Percentiles rank a stretch among this genome's conserved stretches.
Conservation (phyloP, 371 early-diverging fungal species). For the Mortierella sp. region DNA sequence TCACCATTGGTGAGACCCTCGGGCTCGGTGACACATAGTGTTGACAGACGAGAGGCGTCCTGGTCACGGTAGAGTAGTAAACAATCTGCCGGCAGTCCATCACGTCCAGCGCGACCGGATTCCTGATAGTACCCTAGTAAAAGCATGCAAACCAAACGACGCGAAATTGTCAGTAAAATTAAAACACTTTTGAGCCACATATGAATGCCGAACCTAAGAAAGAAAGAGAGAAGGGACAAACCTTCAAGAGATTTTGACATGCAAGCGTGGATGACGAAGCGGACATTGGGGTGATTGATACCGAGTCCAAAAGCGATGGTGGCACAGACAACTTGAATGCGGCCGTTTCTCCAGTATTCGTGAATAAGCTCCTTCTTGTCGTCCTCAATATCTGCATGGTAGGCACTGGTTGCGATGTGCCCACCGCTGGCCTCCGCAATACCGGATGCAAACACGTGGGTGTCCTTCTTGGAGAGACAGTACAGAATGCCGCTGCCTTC, state of each 20-base stretch:
- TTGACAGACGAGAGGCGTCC: constrained; percentile 74
- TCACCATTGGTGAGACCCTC: constrained; percentile 71
- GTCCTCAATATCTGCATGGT: constrained; percentile 88
- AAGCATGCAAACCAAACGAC: background rate
- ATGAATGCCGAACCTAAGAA: background rate
- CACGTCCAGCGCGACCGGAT: constrained; percentile 92
- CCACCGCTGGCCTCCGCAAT: constrained; percentile 67
- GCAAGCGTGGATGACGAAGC: constrained; percentile 90
- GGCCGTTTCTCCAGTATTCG: constrained; percentile 76
- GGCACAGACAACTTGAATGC: constrained; percentile 84
- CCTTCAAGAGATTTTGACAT: constrained; percentile 91
- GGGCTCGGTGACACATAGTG: constrained; percentile 74
- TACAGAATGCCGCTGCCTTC: constrained; percentile 87
- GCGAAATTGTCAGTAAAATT: background rate
- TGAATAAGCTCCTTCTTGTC: constrained; percentile 81
- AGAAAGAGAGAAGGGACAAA: background rate
- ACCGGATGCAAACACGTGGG: constrained; percentile 75
- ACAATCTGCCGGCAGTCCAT: constrained; percentile 80
- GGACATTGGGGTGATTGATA: constrained; percentile 88
- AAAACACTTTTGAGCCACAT: background rate
- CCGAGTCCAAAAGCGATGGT: constrained; percentile 94
- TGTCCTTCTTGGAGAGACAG: constrained; percentile 84
- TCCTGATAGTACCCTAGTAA: constrained; percentile 89
- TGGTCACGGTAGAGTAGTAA: constrained; percentile 80
- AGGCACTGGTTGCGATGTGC: constrained; percentile 72